Evolutionary conservation across 164 flowering plant species (phyloP).

Genomic region (Hamamelis virginiana): DNA sequence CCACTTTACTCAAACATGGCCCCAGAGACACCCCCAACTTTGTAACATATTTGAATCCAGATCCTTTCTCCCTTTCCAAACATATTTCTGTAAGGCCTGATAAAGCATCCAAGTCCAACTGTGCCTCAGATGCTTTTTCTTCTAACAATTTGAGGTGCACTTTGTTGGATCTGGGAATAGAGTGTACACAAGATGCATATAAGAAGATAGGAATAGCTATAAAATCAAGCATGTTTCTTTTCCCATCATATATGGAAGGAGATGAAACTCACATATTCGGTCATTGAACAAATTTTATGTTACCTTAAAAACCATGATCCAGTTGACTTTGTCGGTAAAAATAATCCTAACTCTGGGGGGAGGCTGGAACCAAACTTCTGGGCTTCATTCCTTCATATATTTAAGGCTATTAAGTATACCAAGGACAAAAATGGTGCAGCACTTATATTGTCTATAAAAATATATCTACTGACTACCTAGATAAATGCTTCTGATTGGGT

Average conservation of each 20-base stretch:
- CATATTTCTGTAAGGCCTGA: constrained; percentile 82
- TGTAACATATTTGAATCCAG: constrained; percentile 37
- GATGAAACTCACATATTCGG: neutral
- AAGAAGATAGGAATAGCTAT: neutral
- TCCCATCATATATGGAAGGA: neutral
- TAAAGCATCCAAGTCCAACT: constrained; percentile 71
- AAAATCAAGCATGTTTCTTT: neutral
- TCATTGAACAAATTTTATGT: constrained; percentile 17
- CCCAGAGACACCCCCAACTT: constrained; percentile 75
- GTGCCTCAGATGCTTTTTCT: constrained; percentile 43
- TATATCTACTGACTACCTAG: constrained; percentile 44
- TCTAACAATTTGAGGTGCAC: constrained; percentile 51
- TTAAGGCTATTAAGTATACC: constrained; percentile 5
- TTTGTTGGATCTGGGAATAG: constrained; percentile 59
- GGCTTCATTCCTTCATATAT: constrained; percentile 54
- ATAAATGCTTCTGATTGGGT: constrained; percentile 49
- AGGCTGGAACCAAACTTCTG: constrained; percentile 37
- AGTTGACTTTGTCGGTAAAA: constrained; percentile 61
- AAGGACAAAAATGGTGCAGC: constrained; percentile 1
- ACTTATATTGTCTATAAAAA: neutral
- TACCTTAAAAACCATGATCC: constrained; percentile 87
- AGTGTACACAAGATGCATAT: constrained; percentile 11
- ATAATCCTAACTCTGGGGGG: constrained; percentile 61
- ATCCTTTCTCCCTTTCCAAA: constrained; percentile 41
- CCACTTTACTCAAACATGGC: constrained; percentile 35